Evolutionary conservation across 202 grass and related monocot genomes (phyloP).

Genomic region (Elaeis oleifera): DNA sequence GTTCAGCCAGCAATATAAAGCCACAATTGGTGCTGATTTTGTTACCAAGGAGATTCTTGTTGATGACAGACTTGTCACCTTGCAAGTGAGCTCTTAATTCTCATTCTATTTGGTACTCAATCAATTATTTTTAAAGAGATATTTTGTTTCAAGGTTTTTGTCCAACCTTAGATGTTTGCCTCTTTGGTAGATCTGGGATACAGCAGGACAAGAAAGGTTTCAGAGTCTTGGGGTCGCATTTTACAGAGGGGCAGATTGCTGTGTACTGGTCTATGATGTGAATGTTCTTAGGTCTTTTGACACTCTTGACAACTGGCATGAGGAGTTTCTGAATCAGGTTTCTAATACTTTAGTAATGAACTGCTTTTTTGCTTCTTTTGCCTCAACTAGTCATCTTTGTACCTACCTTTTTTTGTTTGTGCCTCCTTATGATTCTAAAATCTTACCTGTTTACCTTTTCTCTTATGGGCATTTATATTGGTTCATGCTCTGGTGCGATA

Average conservation of each 20-base stretch:
- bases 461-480: too few species aligned
- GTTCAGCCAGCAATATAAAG: slow-evolving; percentile 97
- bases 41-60: slow-evolving; percentile 98
- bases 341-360: slow-evolving; percentile 18
- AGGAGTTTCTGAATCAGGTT: slow-evolving; percentile 96
- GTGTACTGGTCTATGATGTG: slow-evolving; percentile 98
- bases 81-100: slow-evolving; percentile 52
- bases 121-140: not conserved
- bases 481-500: too few species aligned
- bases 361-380: slow-evolving; percentile 2
- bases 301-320: slow-evolving; percentile 90
- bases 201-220: slow-evolving; percentile 94
- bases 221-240: slow-evolving; percentile 98
- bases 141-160: not conserved
- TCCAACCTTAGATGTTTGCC: slow-evolving; percentile 7
- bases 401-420: not conserved
- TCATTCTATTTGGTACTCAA: not conserved
- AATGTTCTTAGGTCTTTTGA: slow-evolving; percentile 85
- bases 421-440: too few species aligned
- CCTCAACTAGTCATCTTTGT: slow-evolving; percentile 20
- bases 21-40: slow-evolving; percentile 99
- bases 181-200: slow-evolving; percentile 87
- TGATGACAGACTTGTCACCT: slow-evolving; percentile 89
- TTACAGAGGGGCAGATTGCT: slow-evolving; percentile 96
- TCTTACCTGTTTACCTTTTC: too few species aligned